Conservation (phyloP, 139 green algal species). For the Auxenochlorella pyrenoidosa region DNA sequence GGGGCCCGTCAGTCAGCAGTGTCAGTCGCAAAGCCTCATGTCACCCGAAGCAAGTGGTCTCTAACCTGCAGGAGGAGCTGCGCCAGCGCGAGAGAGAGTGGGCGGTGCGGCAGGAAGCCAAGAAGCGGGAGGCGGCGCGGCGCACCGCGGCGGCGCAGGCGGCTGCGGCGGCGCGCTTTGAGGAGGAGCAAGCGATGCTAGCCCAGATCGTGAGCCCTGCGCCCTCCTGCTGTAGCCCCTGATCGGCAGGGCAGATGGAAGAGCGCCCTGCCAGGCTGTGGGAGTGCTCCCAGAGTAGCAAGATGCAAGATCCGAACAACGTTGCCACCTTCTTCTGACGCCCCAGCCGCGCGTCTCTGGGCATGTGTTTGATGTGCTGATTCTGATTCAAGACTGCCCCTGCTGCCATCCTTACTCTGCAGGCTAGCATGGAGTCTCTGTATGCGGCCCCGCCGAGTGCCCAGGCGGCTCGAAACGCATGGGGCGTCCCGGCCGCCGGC, state of each 20-base stretch:
- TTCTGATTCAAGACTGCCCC: neutral
- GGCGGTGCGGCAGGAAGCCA: neutral
- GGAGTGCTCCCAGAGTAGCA: too few species aligned
- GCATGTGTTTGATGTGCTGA: too few species aligned
- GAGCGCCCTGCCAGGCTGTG: neutral
- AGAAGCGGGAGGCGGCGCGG: neutral
- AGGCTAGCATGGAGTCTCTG: neutral
- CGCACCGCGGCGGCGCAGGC: neutral
- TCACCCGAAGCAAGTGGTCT: too few species aligned
- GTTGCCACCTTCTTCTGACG: neutral
- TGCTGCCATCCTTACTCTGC: neutral
- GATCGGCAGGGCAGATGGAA: neutral
- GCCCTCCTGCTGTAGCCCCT: neutral
- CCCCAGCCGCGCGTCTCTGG: neutral
- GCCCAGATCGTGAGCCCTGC: constrained; percentile 5
- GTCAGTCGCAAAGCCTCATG: too few species aligned
- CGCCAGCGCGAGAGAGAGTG: neutral
- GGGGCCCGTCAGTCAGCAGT: too few species aligned
- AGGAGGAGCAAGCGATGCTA: neutral
- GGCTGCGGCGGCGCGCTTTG: neutral
- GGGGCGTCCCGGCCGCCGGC: neutral
- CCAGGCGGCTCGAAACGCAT: neutral
- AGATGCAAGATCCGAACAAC: too few species aligned
- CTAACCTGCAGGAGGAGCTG: constrained; percentile 6
- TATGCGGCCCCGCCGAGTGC: neutral